Base-by-base conservation (phyloP, 371 early-diverging fungal genomes). In the Mucor racemosus region DNA sequence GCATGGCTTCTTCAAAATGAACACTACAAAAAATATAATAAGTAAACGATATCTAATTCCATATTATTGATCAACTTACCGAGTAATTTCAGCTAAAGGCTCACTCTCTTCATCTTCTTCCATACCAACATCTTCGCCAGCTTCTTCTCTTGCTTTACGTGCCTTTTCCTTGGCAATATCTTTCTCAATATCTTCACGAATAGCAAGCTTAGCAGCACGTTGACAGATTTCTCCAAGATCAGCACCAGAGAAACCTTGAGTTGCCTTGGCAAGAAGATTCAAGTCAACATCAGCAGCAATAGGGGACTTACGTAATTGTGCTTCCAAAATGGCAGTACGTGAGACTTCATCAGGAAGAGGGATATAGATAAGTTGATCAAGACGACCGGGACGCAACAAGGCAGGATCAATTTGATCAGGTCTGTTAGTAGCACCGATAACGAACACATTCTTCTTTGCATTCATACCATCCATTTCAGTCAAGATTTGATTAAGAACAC, bases 401-500 rank as follows among this genome's bases (percentile, higher is more conserved):
- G 74, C 74, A 62, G 74, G 74, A 59, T 74, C 74, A 40, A 74
- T 74, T 62, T 74, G 74, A 61, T 74, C 74, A 34, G 74, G 74
- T 69, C 74, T 89, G 88, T 99, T 99, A 65, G 99, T 99, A 39
- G 99, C 99, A 65, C 97, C 99, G 83, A 99, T 98, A 62, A 99
- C 96, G 76, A 99, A 97, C n/a, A 98, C 98, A 72, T 98, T 96
- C 92, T 81, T 81, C 88, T 99, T 99, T 67, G 96, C 96, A 75
- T 97, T 98, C 99, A 99, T 99, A 77, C 99, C 99, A 77, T 99
- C 99, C 99, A 99, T 99, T 86, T 99, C 99, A 33, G 99, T 99
- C 71, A 99, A 86, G 67, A 99, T 92, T 86, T 99, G 99, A 87
- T 99, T 99, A 48, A 99, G 90, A 31, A 99, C 99, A 80, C 99